Evolutionary conservation across 140 eudicot genomes (phyloP).

Genomic region (Oenanthe javanica): DNA sequence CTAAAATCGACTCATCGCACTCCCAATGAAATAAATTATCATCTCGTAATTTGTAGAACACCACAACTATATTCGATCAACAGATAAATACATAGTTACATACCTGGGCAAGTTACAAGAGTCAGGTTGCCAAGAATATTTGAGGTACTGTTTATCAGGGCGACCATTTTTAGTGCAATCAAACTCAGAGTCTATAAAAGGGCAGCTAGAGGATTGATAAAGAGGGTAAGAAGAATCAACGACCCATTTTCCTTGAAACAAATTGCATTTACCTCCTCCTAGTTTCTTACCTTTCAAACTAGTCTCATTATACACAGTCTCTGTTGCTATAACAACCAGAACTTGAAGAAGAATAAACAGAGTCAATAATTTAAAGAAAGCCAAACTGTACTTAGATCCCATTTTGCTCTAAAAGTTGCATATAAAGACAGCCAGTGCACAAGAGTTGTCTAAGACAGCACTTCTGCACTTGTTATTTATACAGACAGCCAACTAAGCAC

Average conservation of each 20-base stretch:
- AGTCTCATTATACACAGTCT: conserved; percentile 12
- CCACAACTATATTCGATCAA: too few species aligned
- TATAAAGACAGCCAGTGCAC: conserved; percentile 20
- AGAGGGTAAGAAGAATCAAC: conserved; percentile 54
- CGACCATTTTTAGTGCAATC: conserved; percentile 77
- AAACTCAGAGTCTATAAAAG: conserved; percentile 66
- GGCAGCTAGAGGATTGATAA: conserved; percentile 68
- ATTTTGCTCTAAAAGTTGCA: conserved; percentile 27
- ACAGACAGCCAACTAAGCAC: neutral
- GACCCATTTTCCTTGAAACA: conserved; percentile 75
- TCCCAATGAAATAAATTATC: too few species aligned
- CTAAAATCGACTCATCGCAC: too few species aligned
- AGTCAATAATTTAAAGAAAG: conserved; percentile 7
- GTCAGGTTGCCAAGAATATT: conserved; percentile 74
- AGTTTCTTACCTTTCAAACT: conserved; percentile 27
- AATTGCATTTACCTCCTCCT: conserved; percentile 39
- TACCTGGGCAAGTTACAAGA: conserved; percentile 73
- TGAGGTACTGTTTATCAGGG: conserved; percentile 72
- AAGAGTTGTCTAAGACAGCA: conserved; percentile 26
- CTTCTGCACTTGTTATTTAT: neutral
- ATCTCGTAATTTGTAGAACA: neutral
- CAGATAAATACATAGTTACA: neutral
- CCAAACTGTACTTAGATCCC: conserved; percentile 28
- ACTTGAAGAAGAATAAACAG: conserved; percentile 21
- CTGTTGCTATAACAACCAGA: neutral